These are phyloP conservation scores for Infundibulicybe gibba DNA, from an alignment of 768 basidiomycete genomes.

Conservation along the genomic window DNA sequence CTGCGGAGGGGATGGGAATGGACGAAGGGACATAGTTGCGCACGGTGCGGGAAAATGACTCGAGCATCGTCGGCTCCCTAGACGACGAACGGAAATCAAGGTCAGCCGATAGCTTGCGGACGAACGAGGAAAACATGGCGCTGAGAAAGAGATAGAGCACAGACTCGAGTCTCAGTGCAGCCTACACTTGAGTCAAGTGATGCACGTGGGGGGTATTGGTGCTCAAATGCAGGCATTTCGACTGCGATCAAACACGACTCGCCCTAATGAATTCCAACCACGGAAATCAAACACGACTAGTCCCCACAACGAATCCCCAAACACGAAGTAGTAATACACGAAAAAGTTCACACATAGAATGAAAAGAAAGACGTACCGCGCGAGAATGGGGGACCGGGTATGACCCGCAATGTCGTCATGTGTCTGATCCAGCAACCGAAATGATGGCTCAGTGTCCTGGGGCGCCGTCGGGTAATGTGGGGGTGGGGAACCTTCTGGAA, in stretches of 20 bases:
- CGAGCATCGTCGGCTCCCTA: slow-evolving; percentile 48
- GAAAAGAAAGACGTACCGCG: slow-evolving; percentile 13
- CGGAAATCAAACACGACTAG: neutral
- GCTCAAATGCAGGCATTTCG: neutral
- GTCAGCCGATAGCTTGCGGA: slow-evolving; percentile 1
- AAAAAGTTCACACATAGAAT: slow-evolving; percentile 2
- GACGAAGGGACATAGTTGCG: slow-evolving; percentile 52
- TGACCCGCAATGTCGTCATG: slow-evolving; percentile 6
- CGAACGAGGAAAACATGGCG: slow-evolving; percentile 2
- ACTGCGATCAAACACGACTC: neutral
- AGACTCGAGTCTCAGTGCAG: neutral
- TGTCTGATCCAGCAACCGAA: too few species aligned
- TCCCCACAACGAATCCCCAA: too few species aligned
- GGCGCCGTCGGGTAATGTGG: too few species aligned
- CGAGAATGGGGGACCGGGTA: slow-evolving; percentile 13
- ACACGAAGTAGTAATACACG: slow-evolving; percentile 1
- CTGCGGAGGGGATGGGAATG: slow-evolving; percentile 42
- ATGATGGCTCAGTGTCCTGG: too few species aligned
- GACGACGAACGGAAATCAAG: neutral
- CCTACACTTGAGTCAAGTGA: neutral
- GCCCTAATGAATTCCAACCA: neutral
- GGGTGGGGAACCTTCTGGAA: too few species aligned
- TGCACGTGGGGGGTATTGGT: neutral
- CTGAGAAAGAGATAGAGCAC: neutral
- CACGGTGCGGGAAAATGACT: slow-evolving; percentile 48